Evolutionary conservation across 2,329 filamentous ascomycete species (phyloP).

Genomic region (Aureobasidium sp.): DNA sequence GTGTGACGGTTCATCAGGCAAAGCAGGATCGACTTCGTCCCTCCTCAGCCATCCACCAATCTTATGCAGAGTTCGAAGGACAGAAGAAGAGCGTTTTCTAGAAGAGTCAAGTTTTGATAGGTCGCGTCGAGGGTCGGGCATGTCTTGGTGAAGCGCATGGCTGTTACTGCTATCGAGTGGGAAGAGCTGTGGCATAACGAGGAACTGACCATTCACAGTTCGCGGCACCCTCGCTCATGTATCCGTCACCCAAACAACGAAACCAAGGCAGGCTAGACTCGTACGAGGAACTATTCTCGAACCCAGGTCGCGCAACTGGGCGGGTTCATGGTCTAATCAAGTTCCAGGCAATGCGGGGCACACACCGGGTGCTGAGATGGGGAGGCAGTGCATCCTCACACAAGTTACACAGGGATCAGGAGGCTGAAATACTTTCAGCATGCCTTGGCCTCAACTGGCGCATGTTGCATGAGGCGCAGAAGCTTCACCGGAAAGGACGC

Average conservation of each 20-base stretch:
- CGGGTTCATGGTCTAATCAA: slow-evolving; percentile 4
- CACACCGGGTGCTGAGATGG: not conserved
- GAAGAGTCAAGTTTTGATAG: slow-evolving; percentile 25
- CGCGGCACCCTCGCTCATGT: slow-evolving; percentile 10
- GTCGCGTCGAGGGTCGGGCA: slow-evolving; percentile 20
- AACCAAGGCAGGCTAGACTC: slow-evolving; percentile 10
- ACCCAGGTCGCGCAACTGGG: slow-evolving; percentile 5
- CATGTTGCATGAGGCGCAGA: slow-evolving; percentile 4
- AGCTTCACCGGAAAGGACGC: slow-evolving; percentile 10
- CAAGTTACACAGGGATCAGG: slow-evolving; percentile 4
- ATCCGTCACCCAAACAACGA: slow-evolving; percentile 4
- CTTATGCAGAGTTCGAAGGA: slow-evolving; percentile 30
- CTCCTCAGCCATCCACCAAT: slow-evolving; percentile 36
- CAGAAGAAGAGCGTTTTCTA: slow-evolving; percentile 24
- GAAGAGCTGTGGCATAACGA: slow-evolving; percentile 28
- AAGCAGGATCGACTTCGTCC: slow-evolving; percentile 29
- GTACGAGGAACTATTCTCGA: slow-evolving; percentile 11
- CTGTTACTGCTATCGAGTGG: slow-evolving; percentile 23
- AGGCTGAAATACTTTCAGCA: slow-evolving; percentile 7
- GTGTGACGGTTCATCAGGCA: slow-evolving; percentile 8
- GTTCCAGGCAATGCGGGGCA: slow-evolving; percentile 9
- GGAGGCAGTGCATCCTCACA: slow-evolving; percentile 7
- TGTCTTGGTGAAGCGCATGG: slow-evolving; percentile 18
- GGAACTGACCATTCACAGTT: slow-evolving; percentile 15
- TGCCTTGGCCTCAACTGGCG: not conserved